Conservation (phyloP, 805 yeast genomes). For the Vanderwaltozyma yarrowii region DNA sequence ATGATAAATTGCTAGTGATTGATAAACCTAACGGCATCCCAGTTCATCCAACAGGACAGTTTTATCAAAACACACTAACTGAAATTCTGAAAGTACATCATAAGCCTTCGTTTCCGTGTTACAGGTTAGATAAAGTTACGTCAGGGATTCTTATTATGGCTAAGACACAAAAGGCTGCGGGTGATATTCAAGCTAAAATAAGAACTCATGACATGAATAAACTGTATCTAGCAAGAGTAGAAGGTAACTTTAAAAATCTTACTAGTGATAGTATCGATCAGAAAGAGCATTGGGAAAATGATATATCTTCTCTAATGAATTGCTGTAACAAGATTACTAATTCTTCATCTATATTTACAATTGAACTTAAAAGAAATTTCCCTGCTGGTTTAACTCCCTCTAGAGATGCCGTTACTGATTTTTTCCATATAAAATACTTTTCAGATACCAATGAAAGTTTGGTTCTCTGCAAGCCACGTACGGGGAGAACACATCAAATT, state of each 20-base stretch:
- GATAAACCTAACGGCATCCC: conserved; percentile 94
- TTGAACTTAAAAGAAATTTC: conserved; percentile 60
- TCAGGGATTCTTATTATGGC: conserved; percentile 72
- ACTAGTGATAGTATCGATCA: neutral
- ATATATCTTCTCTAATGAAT: neutral
- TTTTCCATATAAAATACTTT: conserved; percentile 53
- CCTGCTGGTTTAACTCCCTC: conserved; percentile 34
- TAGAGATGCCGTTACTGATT: conserved; percentile 63
- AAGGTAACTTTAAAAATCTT: conserved; percentile 63
- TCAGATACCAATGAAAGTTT: conserved; percentile 38
- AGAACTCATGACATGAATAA: conserved; percentile 61
- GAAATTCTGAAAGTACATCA: conserved; percentile 59
- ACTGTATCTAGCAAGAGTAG: conserved; percentile 76
- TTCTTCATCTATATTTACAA: conserved; percentile 46
- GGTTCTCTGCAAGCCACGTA: conserved; percentile 75
- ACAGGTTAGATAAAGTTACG: conserved; percentile 80
- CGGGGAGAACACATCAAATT: conserved; percentile 94
- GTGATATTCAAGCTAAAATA: conserved; percentile 45
- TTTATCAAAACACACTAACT: conserved; percentile 62
- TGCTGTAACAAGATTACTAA: conserved; percentile 6
- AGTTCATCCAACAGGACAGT: conserved; percentile 87
- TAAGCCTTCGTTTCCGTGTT: conserved; percentile 61
- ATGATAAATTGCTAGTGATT: conserved; percentile 66
- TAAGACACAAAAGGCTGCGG: conserved; percentile 37
- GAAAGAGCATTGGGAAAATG: neutral